Evolutionary conservation across 2,329 filamentous ascomycete genomes (phyloP).

Genomic region (Diaporthe vexans): DNA sequence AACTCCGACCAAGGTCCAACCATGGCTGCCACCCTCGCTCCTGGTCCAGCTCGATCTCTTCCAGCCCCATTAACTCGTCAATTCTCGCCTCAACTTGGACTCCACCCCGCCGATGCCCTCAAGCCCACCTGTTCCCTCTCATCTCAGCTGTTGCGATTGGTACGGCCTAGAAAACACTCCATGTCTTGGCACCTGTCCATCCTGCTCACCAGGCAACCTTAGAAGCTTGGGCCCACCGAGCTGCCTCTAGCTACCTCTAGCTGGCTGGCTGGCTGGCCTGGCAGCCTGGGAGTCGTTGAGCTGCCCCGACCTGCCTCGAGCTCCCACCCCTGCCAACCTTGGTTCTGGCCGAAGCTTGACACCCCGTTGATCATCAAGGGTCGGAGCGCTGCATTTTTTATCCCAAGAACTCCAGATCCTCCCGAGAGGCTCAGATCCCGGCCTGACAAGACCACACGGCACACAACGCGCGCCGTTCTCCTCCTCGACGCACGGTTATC

Average conservation of each 20-base stretch:
- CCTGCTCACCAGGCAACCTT: conserved; percentile 25
- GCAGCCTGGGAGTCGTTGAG: neutral
- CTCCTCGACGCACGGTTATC: conserved; percentile 37
- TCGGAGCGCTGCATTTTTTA: conserved; percentile 4
- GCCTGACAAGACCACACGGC: conserved; percentile 1
- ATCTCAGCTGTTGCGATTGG: conserved; percentile 30
- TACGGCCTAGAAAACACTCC: conserved; percentile 3
- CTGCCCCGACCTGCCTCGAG: conserved; percentile 31
- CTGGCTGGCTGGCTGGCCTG: neutral
- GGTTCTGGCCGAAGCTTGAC: conserved; percentile 28
- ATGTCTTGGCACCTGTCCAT: conserved; percentile 4
- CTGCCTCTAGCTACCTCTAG: conserved; percentile 16
- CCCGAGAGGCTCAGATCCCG: conserved; percentile 30
- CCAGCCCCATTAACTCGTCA: neutral
- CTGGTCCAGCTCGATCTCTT: neutral
- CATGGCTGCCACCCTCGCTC: neutral
- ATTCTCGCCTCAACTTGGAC: neutral
- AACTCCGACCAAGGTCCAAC: conserved; percentile 1
- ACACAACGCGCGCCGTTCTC: neutral
- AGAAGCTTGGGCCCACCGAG: conserved; percentile 22
- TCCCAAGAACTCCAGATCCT: conserved; percentile 28
- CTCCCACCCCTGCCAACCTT: conserved; percentile 36
- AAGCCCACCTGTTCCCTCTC: neutral
- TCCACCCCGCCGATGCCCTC: neutral
- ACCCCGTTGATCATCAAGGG: conserved; percentile 22